Evolutionary conservation across 2,329 filamentous ascomycete species (phyloP), one percentile per base, ranked within the genome.

Genomic region (Penicillium verrucosum): DNA sequence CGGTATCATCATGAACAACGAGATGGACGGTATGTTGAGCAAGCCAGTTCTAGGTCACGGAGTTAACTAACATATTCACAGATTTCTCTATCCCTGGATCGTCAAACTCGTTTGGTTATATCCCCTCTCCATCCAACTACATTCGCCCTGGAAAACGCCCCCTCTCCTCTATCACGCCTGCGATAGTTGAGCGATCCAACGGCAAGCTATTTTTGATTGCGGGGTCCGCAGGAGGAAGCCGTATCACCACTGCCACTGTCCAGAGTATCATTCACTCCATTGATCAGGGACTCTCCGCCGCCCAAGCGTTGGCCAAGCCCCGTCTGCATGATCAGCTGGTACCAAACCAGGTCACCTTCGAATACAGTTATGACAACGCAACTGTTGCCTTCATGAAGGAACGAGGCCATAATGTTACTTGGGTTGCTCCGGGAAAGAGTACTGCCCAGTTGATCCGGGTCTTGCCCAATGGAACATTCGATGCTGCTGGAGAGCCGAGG

Each of bases 41-140:
- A 74, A 67, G 7, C 12, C n/a, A 3, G 14, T 10, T 23, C 6
- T 25, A 11, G 5, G 21, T 41, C 5, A 9, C 18, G 34, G 23
- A 18, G 29, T 18, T 18, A 23, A 47, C 42, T 48, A 43, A 88
- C 0, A 12, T 18, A 1, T 14, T 86, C 73, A 81, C 82, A 78
- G 91, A 96, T 77, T 97, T 97, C 78, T 90, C 87, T 47, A 92
- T 96, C 66, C 92, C 93, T 0, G 85, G 85, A 51, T 77, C 82
- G 1, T 81, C 80, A 56, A 96, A 96, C 71, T 85, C 87, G 27
- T 97, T 97, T 70, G 92, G 91, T 51, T 96, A 91, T 76, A 83
- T 87, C 43, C 92, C 93, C 1, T 87, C 85, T 0, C 84, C 85
- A 4, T 82, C 87, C 43, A 97, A 97, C 80, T 97, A 86, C 71